Conservation (phyloP, 1,139 yeast genomes). For the Zygosaccharomyces pseudobailii region DNA sequence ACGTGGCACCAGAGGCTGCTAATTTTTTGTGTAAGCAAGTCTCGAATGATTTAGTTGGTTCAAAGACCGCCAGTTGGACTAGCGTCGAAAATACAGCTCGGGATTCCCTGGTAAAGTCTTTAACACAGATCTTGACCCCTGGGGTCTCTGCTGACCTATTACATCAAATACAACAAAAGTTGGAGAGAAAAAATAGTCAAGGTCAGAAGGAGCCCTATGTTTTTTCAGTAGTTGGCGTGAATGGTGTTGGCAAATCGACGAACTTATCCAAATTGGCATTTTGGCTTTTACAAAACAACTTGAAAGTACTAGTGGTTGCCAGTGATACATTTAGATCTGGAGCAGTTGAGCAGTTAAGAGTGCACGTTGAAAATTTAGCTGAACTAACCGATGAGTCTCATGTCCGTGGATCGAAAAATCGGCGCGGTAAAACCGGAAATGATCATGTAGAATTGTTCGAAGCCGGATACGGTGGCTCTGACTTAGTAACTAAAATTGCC, state of each 20-base stretch:
- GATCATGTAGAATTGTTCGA: slow-evolving; percentile 78
- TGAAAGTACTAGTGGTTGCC: slow-evolving; percentile 86
- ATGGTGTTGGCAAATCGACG: slow-evolving; percentile 97
- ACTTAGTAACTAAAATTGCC: slow-evolving; percentile 89
- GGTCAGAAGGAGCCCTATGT: slow-evolving; percentile 66
- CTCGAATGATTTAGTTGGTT: slow-evolving; percentile 56
- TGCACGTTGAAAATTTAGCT: slow-evolving; percentile 81
- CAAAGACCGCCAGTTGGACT: slow-evolving; percentile 63
- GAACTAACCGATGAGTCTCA: slow-evolving; percentile 47
- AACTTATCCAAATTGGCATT: slow-evolving; percentile 90
- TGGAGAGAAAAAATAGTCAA: slow-evolving; percentile 24
- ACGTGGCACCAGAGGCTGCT: slow-evolving; percentile 57
- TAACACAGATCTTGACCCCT: slow-evolving; percentile 83
- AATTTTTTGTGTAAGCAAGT: slow-evolving; percentile 53
- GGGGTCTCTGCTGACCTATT: slow-evolving; percentile 84
- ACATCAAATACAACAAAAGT: slow-evolving; percentile 65
- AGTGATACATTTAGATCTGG: slow-evolving; percentile 98
- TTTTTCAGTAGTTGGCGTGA: slow-evolving; percentile 94
- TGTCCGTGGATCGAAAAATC: slow-evolving; percentile 32
- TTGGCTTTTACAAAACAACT: slow-evolving; percentile 88
- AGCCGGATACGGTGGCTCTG: slow-evolving; percentile 96
- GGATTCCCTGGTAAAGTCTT: slow-evolving; percentile 65
- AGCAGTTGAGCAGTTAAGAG: slow-evolving; percentile 93
- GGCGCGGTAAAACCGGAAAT: slow-evolving; percentile 35
- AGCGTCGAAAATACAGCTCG: slow-evolving; percentile 56